Evolutionary conservation across 192 early-diverging fungal genomes (phyloP), one percentile per base, ranked within the genome.

Genomic region (Kickxella alabastrina): DNA sequence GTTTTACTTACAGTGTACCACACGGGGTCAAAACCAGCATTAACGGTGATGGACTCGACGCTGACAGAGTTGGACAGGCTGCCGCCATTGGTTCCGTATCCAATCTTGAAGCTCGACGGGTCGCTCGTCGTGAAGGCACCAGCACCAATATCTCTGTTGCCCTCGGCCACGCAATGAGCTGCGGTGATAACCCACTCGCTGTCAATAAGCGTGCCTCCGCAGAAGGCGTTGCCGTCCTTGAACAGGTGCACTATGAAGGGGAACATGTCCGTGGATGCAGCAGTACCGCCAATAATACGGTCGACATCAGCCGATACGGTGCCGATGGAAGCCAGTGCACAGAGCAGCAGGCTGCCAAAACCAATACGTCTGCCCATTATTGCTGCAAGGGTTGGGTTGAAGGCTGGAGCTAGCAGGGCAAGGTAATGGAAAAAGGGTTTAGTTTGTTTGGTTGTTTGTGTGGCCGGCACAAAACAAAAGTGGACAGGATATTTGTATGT

Each of bases 131-230:
- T n/a, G 17, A 67, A 75, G 1, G 45, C 10, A 17, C 65, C 65
- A 4, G 71, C 57, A 9, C 67, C 67, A 1, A 35, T 26, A 12
- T 39, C 39, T 6, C 47, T 44, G n/a, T 15, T 25, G 10, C 8
- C 31, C 7, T 22, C 22, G 17, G 69, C 59, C 15, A 79, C 69
- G 38, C 77, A 79, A 13, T 79, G 77, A 1, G 69, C 77, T 7
- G 77, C 77, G 17, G 77, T 79, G n/a, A 79, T 23, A 18, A 74
- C 59, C 69, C 69, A 73, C 25, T 74, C 55, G 34, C 27, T 45
- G 37, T 59, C 58, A 24, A 79, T 58, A 24, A 79, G 40, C 10
- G 62, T 46, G 15, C 69, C 62, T 10, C 69, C 77, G 41, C 77
- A 79, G 34, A 43, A 59, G 8, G 63, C 52, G 46, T 29, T 49